These are phyloP conservation scores for Canariomyces notabilis DNA, from an alignment of 2,329 filamentous ascomycete species.

Conservation along the genomic window DNA sequence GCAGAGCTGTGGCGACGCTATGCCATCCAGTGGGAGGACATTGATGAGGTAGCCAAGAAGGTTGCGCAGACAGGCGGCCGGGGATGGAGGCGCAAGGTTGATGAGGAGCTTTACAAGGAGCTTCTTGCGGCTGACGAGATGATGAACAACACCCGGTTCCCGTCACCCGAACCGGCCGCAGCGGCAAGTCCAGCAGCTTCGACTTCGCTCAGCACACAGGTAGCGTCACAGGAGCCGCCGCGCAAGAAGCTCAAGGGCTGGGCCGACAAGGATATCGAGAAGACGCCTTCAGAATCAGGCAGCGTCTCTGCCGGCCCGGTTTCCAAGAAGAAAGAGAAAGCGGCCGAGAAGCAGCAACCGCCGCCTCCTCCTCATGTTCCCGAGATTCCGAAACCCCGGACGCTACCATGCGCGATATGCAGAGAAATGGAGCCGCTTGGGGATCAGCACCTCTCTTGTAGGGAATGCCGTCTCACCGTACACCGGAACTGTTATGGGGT, in stretches of 20 bases:
- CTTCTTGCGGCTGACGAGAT: slow-evolving; percentile 60
- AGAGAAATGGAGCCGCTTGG: slow-evolving; percentile 64
- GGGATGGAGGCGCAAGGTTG: slow-evolving; percentile 81
- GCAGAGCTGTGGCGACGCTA: slow-evolving; percentile 94
- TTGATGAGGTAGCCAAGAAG: slow-evolving; percentile 87
- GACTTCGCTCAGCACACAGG: slow-evolving; percentile 23
- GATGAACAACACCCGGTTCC: slow-evolving; percentile 40
- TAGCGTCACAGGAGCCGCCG: slow-evolving; percentile 46
- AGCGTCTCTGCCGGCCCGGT: slow-evolving; percentile 33
- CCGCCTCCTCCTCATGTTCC: slow-evolving; percentile 62
- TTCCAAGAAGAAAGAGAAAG: slow-evolving; percentile 58
- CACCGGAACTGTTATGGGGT: slow-evolving; percentile 94
- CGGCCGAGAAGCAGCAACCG: slow-evolving; percentile 42
- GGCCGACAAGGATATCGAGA: slow-evolving; percentile 48
- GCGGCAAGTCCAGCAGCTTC: slow-evolving; percentile 28
- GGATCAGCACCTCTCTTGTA: slow-evolving; percentile 71
- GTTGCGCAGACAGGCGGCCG: slow-evolving; percentile 72
- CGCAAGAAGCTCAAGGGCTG: slow-evolving; percentile 60
- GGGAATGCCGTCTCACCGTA: slow-evolving; percentile 84
- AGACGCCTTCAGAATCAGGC: slow-evolving; percentile 40
- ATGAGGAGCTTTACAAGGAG: slow-evolving; percentile 83
- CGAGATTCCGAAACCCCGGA: slow-evolving; percentile 71
- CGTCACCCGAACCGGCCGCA: slow-evolving; percentile 34
- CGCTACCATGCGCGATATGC: slow-evolving; percentile 83
- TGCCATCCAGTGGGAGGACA: slow-evolving; percentile 90